Base-by-base conservation (phyloP, 306 rosid species). In the Vigna trinervia region DNA sequence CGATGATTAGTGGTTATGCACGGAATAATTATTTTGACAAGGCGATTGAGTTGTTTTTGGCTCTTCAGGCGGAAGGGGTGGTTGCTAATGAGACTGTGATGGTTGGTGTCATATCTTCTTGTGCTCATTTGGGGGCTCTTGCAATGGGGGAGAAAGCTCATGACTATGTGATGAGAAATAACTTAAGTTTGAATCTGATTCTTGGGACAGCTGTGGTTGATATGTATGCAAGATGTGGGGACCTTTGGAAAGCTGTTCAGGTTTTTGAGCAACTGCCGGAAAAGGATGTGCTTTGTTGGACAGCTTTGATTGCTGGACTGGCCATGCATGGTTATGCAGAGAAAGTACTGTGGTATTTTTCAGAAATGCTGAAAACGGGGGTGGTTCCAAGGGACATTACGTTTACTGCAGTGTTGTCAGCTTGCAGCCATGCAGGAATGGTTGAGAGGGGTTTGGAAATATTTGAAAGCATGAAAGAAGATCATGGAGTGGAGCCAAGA, bases 121-220 rank as follows among this genome's bases (percentile, higher is more conserved):
- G 86, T 85, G 89, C 82, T 75, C 89, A 82, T 76, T 71, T 85
- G 15, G 86, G 86, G 39, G 89, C 84, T 23, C 84, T 85, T 71
- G 86, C 78, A 23, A 69, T 61, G 9, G 86, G 89, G 61, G 69
- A 59, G 77, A 73, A 68, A 5, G 86, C 86, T 41, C 78, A 82
- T 67, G 82, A 76, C 46, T 76, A 85, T 76, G 82, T 79, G 47
- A 23, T 66, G 22, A 82, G 78, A 32, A 79, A 79, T 83, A 63
- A 32, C 22, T 71, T 85, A 74, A 61, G 23, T 19, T 64, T 82
- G 84, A 82, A 85, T 72, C 17, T 79, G 63, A 72, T 82, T 81
- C 84, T 85, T 59, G 89, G 84, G 59, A 82, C 86, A n/a, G 80
- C 84, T 26, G 5, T 85, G 62, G 84, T 85, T 52, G 86, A 85